Evolutionary conservation across 139 green algal species (phyloP).

Genomic region (Trebouxia sp.): DNA sequence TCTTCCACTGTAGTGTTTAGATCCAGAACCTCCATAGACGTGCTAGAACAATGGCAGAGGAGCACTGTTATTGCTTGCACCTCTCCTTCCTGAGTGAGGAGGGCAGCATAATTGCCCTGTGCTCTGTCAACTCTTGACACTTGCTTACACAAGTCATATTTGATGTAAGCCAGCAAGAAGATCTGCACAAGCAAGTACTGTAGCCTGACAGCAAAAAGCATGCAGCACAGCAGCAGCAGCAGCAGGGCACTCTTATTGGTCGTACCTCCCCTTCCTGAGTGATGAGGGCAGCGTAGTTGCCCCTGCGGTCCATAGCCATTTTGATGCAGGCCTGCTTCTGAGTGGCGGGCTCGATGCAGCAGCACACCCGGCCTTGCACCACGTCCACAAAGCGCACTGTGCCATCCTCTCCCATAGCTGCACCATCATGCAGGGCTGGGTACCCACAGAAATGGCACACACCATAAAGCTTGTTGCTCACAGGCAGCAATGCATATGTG

Average conservation of each 20-base stretch:
- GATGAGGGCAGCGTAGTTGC: slow-evolving; percentile 48
- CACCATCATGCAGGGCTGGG: not conserved
- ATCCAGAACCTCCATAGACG: too few species aligned
- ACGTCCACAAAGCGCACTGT: slow-evolving; percentile 29
- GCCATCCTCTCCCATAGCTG: slow-evolving; percentile 46
- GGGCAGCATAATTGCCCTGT: slow-evolving; percentile 45
- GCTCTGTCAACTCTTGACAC: too few species aligned
- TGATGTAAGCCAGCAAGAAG: too few species aligned
- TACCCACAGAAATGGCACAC: not conserved
- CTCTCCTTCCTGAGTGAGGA: slow-evolving; percentile 41
- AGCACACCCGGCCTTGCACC: slow-evolving; percentile 8
- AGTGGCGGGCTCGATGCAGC: not conserved
- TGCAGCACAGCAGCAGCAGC: too few species aligned
- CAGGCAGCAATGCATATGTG: too few species aligned
- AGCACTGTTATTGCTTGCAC: too few species aligned
- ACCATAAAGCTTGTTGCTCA: too few species aligned
- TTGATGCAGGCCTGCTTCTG: slow-evolving; percentile 3
- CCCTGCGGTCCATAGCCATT: slow-evolving; percentile 40
- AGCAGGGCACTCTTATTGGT: too few species aligned
- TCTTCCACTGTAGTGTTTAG: too few species aligned
- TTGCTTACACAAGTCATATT: too few species aligned
- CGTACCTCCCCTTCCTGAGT: slow-evolving; percentile 44
- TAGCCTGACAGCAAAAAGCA: not conserved
- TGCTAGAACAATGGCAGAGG: too few species aligned
- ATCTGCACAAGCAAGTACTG: not conserved